A percentile compares a stretch with the other conserved stretches of the same genome.
Evolutionary conservation across 768 basidiomycete species (phyloP).

Genomic region (Mycena sanguinolenta): DNA sequence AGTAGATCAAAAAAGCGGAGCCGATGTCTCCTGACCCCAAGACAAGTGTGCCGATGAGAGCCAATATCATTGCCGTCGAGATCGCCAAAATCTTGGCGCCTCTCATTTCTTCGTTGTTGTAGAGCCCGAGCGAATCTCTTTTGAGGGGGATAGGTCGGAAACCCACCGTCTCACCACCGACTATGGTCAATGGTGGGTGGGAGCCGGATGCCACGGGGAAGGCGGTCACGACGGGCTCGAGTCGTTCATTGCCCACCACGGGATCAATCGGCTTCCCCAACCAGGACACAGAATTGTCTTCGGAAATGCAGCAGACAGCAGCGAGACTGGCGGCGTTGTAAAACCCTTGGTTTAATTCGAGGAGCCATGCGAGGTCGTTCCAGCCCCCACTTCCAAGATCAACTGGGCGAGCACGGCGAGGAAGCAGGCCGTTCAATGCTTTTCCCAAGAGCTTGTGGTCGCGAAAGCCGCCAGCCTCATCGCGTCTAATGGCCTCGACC

Average conservation of each 20-base stretch:
- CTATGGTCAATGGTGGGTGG: constrained; percentile 3
- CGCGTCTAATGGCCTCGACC: constrained; percentile 39
- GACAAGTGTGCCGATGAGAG: background rate
- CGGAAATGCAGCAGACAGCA: constrained; percentile 19
- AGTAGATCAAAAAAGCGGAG: background rate
- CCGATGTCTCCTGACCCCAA: constrained; percentile 16
- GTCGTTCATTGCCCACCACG: constrained; percentile 38
- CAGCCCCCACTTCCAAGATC: constrained; percentile 39
- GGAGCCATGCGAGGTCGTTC: constrained; percentile 43
- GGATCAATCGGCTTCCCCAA: constrained; percentile 42
- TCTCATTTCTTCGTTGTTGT: constrained; percentile 19
- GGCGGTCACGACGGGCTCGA: constrained; percentile 1
- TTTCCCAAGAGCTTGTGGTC: constrained; percentile 39
- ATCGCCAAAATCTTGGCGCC: background rate
- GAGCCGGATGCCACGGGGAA: background rate
- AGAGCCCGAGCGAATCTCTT: background rate
- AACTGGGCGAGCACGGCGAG: constrained; percentile 34
- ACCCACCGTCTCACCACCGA: background rate
- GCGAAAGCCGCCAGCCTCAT: constrained; percentile 19
- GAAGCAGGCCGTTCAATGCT: constrained; percentile 43
- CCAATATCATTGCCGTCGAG: background rate
- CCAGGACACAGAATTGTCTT: constrained; percentile 30
- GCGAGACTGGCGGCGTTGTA: constrained; percentile 44
- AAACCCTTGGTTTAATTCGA: constrained; percentile 44
- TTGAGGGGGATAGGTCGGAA: constrained; percentile 1